Evolutionary conservation across 2,329 filamentous ascomycete genomes (phyloP).

Genomic region (Hawksworthiomyces lignivorus): DNA sequence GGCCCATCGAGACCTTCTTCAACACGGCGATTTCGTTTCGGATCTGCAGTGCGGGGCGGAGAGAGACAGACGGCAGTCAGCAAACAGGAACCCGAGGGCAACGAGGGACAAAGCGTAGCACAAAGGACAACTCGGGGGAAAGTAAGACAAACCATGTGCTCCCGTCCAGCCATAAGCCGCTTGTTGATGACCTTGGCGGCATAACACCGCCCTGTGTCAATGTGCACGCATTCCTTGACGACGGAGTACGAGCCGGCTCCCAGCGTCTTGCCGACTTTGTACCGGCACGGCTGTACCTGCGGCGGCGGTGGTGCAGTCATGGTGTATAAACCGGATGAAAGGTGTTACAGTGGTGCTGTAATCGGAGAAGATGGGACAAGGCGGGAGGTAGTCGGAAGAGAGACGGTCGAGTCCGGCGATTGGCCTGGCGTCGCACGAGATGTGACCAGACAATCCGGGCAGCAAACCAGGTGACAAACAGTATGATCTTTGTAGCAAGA

Average conservation of each 20-base stretch:
- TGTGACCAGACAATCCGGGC: no score
- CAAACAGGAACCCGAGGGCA: no score
- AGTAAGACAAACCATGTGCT: slow-evolving; percentile 86
- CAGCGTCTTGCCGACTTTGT: slow-evolving; percentile 97
- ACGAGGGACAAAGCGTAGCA: not conserved
- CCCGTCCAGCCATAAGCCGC: slow-evolving; percentile 89
- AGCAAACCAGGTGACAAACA: no score
- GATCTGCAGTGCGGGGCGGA: slow-evolving; percentile 46
- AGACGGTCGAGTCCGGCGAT: no score
- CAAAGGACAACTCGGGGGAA: no score
- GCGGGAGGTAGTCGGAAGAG: no score
- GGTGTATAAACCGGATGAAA: no score
- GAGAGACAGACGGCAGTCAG: not conserved
- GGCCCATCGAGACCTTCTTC: slow-evolving; percentile 97
- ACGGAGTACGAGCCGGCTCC: slow-evolving; percentile 96
- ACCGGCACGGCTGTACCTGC: slow-evolving; percentile 85
- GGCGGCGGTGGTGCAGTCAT: slow-evolving; percentile 13
- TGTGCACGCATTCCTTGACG: slow-evolving; percentile 98
- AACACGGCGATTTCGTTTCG: slow-evolving; percentile 97
- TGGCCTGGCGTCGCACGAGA: no score
- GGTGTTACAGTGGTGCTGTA: no score
- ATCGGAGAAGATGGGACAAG: no score
- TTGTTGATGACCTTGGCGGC: slow-evolving; percentile 99
- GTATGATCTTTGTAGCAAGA: no score
- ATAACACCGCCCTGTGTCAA: slow-evolving; percentile 96